Evolutionary conservation across 73 alveolate genomes (phyloP).

Genomic region (Paramecium sonneborni): DNA sequence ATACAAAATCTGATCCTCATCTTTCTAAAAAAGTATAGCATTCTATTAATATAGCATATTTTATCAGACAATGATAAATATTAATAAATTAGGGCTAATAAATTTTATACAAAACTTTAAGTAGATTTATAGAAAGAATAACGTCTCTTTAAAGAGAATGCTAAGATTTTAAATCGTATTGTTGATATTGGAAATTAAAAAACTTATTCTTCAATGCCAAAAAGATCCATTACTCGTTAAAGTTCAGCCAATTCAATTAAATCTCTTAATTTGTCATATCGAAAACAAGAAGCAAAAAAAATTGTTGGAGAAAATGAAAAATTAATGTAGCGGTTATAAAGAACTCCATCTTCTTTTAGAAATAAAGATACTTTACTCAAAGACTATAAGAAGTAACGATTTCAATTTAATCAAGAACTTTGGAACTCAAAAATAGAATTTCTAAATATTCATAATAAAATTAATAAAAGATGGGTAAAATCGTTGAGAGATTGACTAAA

Average conservation of each 20-base stretch:
- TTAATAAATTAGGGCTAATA: conserved; percentile 26
- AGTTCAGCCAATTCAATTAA: conserved; percentile 48
- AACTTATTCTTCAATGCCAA: background rate
- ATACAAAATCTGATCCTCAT: conserved; percentile 20
- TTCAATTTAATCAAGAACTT: background rate
- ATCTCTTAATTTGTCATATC: conserved; percentile 1
- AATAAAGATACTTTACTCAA: background rate
- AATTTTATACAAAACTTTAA: conserved; percentile 12
- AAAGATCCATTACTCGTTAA: background rate
- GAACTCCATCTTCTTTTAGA: conserved; percentile 49
- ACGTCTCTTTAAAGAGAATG: conserved; percentile 30
- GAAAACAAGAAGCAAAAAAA: conserved; percentile 35
- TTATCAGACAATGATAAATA: background rate
- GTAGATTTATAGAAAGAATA: conserved; percentile 21
- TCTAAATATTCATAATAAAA: conserved; percentile 22
- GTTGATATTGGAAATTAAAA: conserved; percentile 36
- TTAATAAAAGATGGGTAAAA: background rate
- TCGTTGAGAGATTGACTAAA: background rate
- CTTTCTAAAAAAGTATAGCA: background rate
- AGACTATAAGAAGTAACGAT: background rate
- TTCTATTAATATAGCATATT: background rate
- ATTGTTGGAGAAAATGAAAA: conserved; percentile 24
- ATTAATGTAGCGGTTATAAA: conserved; percentile 41
- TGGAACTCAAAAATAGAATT: background rate
- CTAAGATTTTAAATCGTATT: conserved; percentile 18